A percentile compares a stretch with the other conserved stretches of the same genome.
Conservation (phyloP, 176 grass and related monocot species). For the Dendrocalamus sinicus region DNA sequence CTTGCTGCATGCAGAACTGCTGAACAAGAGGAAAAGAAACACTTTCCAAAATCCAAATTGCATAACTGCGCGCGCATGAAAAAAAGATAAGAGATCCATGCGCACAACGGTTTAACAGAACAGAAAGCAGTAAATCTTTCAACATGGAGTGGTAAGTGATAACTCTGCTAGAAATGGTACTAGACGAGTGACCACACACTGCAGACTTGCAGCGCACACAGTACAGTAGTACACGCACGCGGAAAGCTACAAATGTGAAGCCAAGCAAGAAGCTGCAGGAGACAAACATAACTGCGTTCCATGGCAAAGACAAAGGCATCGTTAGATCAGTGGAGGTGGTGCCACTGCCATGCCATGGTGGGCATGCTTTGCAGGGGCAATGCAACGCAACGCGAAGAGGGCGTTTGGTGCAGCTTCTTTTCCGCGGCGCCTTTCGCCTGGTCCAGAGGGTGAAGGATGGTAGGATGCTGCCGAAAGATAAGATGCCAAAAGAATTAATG, state of each 20-base stretch:
- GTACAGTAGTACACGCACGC: background rate
- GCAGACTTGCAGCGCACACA: background rate
- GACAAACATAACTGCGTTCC: background rate
- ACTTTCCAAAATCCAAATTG: background rate
- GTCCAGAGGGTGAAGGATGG: slow-evolving; percentile 20
- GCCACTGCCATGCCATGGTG: slow-evolving; percentile 30
- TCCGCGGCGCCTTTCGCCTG: slow-evolving; percentile 39
- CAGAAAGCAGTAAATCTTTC: background rate
- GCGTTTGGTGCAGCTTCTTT: slow-evolving; percentile 47
- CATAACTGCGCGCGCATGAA: no score
- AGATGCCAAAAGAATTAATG: slow-evolving; percentile 46
- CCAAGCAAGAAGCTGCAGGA: slow-evolving; percentile 8
- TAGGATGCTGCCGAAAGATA: slow-evolving; percentile 44
- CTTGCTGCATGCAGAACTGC: background rate
- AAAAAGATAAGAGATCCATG: background rate
- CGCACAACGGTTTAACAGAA: background rate
- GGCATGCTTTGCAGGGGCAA: background rate
- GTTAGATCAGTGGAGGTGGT: background rate
- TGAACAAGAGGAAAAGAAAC: background rate
- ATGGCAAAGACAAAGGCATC: background rate
- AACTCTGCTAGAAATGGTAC: background rate
- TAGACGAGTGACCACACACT: background rate
- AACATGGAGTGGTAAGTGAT: background rate
- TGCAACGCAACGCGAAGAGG: background rate
- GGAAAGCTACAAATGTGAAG: slow-evolving; percentile 8